phyloP scores from a whole-genome alignment of 2,329 filamentous ascomycete species.

The Sclerotinia trifoliorum region DNA sequence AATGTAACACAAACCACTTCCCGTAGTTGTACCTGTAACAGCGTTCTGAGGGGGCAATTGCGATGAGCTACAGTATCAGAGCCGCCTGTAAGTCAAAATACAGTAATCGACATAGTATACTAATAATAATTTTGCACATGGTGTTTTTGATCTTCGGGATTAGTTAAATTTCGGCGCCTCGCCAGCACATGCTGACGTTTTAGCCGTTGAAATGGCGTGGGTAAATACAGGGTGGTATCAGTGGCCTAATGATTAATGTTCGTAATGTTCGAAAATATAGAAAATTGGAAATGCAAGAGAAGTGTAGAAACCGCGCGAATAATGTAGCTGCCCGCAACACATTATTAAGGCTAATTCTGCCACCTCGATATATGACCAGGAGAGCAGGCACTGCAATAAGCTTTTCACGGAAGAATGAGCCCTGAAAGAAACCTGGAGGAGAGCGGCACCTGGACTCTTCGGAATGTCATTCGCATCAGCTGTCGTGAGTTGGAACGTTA shows the following conservation, averaged over 20 bases:
- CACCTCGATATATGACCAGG: neutral
- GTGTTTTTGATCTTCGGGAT: conserved; percentile 1
- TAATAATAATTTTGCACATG: neutral
- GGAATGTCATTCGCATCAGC: conserved; percentile 9
- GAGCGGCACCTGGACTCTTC: conserved; percentile 4
- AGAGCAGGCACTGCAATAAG: conserved; percentile 5
- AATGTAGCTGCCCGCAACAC: conserved; percentile 11
- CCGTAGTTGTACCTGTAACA: neutral
- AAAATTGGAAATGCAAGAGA: conserved; percentile 9
- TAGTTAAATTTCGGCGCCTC: neutral
- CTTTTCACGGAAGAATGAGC: conserved; percentile 1
- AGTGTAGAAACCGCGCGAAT: conserved; percentile 7
- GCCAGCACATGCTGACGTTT: conserved; percentile 11
- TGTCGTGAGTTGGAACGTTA: conserved; percentile 15
- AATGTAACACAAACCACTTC: conserved; percentile 6
- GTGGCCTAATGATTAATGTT: neutral
- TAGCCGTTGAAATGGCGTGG: neutral
- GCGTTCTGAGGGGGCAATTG: neutral
- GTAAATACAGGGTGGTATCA: conserved; percentile 13
- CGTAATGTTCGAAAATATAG: neutral
- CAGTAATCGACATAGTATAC: neutral
- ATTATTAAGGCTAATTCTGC: neutral
- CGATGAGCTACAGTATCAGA: neutral
- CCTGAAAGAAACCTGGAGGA: neutral
- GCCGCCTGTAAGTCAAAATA: neutral